phyloP scores from a whole-genome alignment of 2,329 filamentous ascomycete genomes.

The Myriangium duriaei region DNA sequence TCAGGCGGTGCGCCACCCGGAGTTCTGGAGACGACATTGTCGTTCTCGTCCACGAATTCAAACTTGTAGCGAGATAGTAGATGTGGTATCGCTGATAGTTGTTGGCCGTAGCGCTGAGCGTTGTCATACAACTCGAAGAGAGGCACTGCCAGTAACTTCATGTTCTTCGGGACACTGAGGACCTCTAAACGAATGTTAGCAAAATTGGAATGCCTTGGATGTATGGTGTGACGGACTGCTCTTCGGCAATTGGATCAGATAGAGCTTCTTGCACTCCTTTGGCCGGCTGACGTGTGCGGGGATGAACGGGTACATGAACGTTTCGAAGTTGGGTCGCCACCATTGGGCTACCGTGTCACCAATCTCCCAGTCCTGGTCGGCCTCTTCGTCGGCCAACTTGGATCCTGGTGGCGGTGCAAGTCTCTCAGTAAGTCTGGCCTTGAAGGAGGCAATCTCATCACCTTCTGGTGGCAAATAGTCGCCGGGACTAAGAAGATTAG shows the following conservation, averaged over 20 bases:
- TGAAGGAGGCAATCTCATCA: conserved; percentile 92
- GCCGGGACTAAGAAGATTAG: conserved; percentile 50
- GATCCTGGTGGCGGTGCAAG: conserved; percentile 75
- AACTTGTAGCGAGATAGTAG: conserved; percentile 92
- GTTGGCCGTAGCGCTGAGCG: conserved; percentile 83
- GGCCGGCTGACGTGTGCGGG: conserved; percentile 90
- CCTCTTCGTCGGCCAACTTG: conserved; percentile 58
- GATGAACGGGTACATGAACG: conserved; percentile 98
- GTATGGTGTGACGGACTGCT: conserved; percentile 54
- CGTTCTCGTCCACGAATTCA: conserved; percentile 89
- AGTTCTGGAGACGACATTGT: conserved; percentile 72
- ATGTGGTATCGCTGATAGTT: conserved; percentile 92
- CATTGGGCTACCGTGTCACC: conserved; percentile 92
- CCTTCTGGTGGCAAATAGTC: conserved; percentile 86
- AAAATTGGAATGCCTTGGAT: background rate
- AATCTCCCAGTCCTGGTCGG: conserved; percentile 64
- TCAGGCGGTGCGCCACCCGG: conserved; percentile 50
- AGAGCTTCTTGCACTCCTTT: conserved; percentile 98
- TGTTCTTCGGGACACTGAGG: conserved; percentile 94
- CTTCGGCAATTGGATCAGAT: conserved; percentile 87
- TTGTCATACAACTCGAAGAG: conserved; percentile 98
- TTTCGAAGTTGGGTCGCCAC: conserved; percentile 99
- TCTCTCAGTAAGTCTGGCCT: conserved; percentile 78
- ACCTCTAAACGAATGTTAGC: conserved; percentile 51
- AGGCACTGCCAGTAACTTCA: conserved; percentile 95